Base-by-base conservation (phyloP, 495 filamentous ascomycete genomes). In the Oidiodendron maius region DNA sequence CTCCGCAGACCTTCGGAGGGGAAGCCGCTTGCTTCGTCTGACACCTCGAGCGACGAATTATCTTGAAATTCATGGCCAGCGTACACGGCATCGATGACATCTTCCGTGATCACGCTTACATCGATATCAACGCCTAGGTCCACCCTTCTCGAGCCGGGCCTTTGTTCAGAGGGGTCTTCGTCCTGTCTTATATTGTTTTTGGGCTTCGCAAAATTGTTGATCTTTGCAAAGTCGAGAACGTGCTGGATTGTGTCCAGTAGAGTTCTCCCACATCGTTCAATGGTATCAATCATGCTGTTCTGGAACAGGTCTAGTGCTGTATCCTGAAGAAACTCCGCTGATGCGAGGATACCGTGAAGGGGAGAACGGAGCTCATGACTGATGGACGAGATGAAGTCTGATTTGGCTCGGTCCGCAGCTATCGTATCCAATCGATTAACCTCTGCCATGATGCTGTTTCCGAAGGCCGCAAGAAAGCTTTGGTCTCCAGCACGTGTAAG, bases 251-350 rank as follows among this genome's bases (percentile, higher is more conserved):
- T 88, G 51, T 91, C 47, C 34, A 56, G 66, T 3, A 91, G 61
- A 0, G 88, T 94, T 40, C 77, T 73, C 1, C 83, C 83, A 54
- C 85, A 91, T 5, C 79, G 80, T 46, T 87, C 81, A 46, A 91
- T 76, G 1, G 85, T 88, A 34, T 86, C 77, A 43, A 59, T 49
- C 13, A 59, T 35, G 22, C 52, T 48, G 11, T 40, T 26, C 39
- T 58, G 58, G 1, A 42, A 40, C 9, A 25, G 12, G 26, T 52
- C 44, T 9, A 58, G 30, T 4, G 49, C 37, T 10, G 47, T 54
- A 21, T 67, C 64, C 5, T 44, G 42, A 9, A 67, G 53, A 30
- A 69, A 57, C 13, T 69, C 66, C 3, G 52, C 53, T 23, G 54
- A 59, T 3, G 61, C 65, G 12, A 69, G 57, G 30, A 66, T 64